These are phyloP conservation scores for Paspalum vaginatum DNA, from an alignment of 176 grass and related monocot genomes.

Conservation along the genomic window DNA sequence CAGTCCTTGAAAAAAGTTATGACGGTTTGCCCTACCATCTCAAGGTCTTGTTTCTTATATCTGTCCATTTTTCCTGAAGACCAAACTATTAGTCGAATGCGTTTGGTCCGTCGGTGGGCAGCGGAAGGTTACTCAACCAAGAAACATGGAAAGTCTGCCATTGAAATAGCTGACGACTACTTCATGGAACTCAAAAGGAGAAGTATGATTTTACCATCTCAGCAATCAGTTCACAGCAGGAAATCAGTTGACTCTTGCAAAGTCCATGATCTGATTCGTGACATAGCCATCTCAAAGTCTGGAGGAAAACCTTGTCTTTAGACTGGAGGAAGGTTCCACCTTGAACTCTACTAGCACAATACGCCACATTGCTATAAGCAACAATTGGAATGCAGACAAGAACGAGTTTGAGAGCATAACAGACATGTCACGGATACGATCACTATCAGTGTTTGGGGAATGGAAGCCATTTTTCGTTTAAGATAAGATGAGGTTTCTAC, in stretches of 20 bases:
- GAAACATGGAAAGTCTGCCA: neutral
- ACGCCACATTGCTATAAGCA: neutral
- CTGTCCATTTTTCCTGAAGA: neutral
- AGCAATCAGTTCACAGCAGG: neutral
- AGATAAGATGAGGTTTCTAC: neutral
- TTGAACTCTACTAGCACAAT: neutral
- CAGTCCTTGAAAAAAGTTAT: too few relatives aligned
- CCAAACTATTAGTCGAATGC: neutral
- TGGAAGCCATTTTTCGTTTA: neutral
- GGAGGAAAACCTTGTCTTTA: neutral
- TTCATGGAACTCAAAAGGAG: neutral
- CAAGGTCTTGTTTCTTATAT: too few relatives aligned
- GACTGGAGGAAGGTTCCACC: neutral
- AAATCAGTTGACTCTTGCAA: neutral
- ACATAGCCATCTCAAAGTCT: neutral
- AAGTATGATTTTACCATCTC: neutral
- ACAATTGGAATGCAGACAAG: neutral
- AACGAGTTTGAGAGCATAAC: neutral
- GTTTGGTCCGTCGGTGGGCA: neutral
- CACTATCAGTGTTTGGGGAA: neutral
- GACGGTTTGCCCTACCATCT: too few relatives aligned
- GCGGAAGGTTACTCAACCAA: neutral
- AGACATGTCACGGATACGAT: neutral
- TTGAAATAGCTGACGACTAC: neutral
- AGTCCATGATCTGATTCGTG: neutral